These are phyloP conservation scores for Cladosporium austrohemisphaericum DNA, from an alignment of 2,329 filamentous ascomycete genomes.

Conservation along the genomic window DNA sequence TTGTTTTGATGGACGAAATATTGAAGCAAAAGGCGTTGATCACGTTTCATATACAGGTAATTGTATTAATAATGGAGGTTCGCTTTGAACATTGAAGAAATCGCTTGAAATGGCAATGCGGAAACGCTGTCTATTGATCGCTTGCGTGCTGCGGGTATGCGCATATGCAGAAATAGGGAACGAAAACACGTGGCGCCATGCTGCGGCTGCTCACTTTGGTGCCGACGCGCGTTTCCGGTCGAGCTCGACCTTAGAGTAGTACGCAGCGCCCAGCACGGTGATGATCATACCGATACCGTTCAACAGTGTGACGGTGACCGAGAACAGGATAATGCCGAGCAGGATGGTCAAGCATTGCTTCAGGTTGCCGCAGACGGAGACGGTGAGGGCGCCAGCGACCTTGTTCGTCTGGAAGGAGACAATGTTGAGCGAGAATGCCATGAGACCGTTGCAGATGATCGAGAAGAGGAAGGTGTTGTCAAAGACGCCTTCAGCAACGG, in stretches of 20 bases:
- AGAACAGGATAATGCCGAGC: slow-evolving; percentile 37
- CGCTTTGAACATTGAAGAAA: too few relatives aligned
- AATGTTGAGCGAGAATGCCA: slow-evolving; percentile 36
- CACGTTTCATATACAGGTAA: too few relatives aligned
- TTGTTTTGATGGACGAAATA: not conserved
- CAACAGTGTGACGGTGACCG: slow-evolving; percentile 31
- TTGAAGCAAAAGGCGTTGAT: too few relatives aligned
- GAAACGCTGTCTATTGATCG: slow-evolving; percentile 1
- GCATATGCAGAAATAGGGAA: not conserved
- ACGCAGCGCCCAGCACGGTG: slow-evolving; percentile 54
- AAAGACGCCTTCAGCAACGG: slow-evolving; percentile 25
- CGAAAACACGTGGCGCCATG: not conserved
- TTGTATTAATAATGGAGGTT: too few relatives aligned
- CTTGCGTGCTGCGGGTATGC: not conserved
- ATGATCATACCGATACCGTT: slow-evolving; percentile 55
- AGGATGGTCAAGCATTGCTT: slow-evolving; percentile 38
- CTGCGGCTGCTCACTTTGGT: slow-evolving; percentile 5
- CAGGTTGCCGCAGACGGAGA: slow-evolving; percentile 36
- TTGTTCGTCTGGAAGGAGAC: slow-evolving; percentile 39
- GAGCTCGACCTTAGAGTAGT: slow-evolving; percentile 57
- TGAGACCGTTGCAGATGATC: slow-evolving; percentile 32
- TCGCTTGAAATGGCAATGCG: slow-evolving; percentile 5
- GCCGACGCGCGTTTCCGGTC: slow-evolving; percentile 40
- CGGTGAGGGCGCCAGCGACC: slow-evolving; percentile 36
- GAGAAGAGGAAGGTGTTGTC: slow-evolving; percentile 21